phyloP scores from a whole-genome alignment of 1,139 yeast genomes.

The Kodamaea suecica region DNA sequence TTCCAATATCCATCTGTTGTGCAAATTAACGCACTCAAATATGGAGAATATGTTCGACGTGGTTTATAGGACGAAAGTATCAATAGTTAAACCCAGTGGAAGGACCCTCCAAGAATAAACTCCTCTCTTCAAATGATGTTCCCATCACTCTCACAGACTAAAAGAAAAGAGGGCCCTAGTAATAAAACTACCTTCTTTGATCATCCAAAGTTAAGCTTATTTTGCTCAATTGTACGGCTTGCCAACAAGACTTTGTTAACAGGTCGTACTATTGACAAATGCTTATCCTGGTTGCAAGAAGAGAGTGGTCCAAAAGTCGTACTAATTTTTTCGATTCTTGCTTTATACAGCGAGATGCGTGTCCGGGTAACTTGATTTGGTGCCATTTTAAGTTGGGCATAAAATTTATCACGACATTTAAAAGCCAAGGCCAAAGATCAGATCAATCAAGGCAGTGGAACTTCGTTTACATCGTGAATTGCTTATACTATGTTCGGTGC shows the following conservation, averaged over 20 bases:
- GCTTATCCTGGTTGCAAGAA: no score
- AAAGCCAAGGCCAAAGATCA: no score
- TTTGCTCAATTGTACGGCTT: slow-evolving; percentile 4
- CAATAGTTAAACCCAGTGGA: slow-evolving; percentile 26
- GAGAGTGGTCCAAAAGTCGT: neutral
- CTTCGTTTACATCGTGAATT: no score
- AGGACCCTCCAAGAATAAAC: slow-evolving; percentile 6
- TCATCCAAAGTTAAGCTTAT: slow-evolving; percentile 11
- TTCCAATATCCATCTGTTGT: slow-evolving; percentile 69
- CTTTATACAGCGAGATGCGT: neutral
- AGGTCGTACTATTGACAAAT: slow-evolving; percentile 2
- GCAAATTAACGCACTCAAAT: slow-evolving; percentile 52
- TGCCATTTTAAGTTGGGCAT: no score
- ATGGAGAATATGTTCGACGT: slow-evolving; percentile 82
- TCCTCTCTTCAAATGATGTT: slow-evolving; percentile 1
- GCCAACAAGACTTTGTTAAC: slow-evolving; percentile 8
- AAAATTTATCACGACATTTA: no score
- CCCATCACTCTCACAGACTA: neutral
- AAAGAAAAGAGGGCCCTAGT: slow-evolving; percentile 7
- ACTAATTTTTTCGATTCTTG: neutral
- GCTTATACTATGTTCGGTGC: slow-evolving; percentile 58
- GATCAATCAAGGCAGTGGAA: no score
- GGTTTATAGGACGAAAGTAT: slow-evolving; percentile 65
- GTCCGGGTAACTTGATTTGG: neutral
- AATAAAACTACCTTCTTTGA: slow-evolving; percentile 16